Evolutionary conservation across 2,329 filamentous ascomycete species (phyloP).

Genomic region (Emmonsia crescens): DNA sequence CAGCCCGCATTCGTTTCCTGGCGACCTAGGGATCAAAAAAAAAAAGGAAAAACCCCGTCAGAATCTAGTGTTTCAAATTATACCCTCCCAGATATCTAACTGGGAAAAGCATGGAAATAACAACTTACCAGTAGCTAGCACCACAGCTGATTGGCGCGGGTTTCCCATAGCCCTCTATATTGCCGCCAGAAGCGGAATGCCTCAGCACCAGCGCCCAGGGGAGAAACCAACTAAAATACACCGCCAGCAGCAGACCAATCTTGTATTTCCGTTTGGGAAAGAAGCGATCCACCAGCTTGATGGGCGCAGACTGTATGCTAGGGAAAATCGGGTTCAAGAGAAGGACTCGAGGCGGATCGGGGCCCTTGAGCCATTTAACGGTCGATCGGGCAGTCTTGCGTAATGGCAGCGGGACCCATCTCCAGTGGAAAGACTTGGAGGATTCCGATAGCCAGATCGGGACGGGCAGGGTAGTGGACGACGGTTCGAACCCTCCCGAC

Average conservation of each 20-base stretch:
- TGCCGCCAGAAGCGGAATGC: slow-evolving; percentile 36
- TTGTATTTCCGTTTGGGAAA: slow-evolving; percentile 39
- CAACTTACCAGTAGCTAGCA: slow-evolving; percentile 35
- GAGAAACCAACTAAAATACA: slow-evolving; percentile 39
- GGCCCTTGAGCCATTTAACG: slow-evolving; percentile 38
- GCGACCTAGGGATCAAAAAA: slow-evolving; percentile 22
- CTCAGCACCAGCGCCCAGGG: slow-evolving; percentile 37
- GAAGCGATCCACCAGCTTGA: slow-evolving; percentile 33
- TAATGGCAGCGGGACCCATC: slow-evolving; percentile 38
- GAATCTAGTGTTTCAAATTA: neutral
- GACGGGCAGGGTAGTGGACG: slow-evolving; percentile 20
- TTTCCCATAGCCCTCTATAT: slow-evolving; percentile 39
- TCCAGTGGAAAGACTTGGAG: slow-evolving; percentile 37
- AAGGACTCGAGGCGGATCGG: slow-evolving; percentile 35
- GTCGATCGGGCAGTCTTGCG: slow-evolving; percentile 35
- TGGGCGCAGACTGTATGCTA: slow-evolving; percentile 36
- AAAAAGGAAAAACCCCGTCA: neutral
- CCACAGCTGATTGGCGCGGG: slow-evolving; percentile 37
- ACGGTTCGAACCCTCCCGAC: neutral
- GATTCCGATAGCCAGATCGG: slow-evolving; percentile 40
- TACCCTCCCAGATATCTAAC: neutral
- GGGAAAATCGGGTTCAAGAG: slow-evolving; percentile 39
- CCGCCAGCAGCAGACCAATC: slow-evolving; percentile 29
- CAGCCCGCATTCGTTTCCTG: slow-evolving; percentile 40
- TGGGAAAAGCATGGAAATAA: neutral